These are phyloP conservation scores for Hyparrhenia diplandra DNA, from an alignment of 176 grass and related monocot genomes.

Conservation along the genomic window DNA sequence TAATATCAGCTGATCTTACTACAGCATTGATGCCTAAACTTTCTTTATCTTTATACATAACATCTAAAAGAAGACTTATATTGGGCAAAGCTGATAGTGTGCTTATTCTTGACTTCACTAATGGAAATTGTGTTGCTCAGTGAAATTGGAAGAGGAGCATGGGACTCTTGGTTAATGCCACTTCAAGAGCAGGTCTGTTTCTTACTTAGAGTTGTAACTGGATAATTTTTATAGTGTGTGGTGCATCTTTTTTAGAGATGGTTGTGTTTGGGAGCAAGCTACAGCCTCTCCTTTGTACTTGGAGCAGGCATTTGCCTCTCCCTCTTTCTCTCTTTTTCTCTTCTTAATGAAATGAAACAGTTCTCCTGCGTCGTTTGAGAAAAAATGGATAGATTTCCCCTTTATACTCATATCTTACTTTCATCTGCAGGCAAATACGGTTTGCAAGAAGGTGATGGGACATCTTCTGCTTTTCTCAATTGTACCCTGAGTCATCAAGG, in stretches of 20 bases:
- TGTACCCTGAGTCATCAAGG: constrained; percentile 25
- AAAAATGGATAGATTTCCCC: not conserved
- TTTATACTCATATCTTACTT: not conserved
- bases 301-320: not conserved
- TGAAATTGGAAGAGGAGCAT: constrained; percentile 74
- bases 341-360: not conserved
- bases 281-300: not conserved
- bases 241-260: not conserved
- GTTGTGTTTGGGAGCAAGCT: not conserved
- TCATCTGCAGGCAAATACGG: constrained; percentile 58
- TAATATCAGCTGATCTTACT: not conserved
- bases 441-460: constrained; percentile 84
- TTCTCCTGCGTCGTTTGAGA: not conserved
- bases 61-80: not conserved
- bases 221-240: not conserved
- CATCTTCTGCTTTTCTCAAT: constrained; percentile 27
- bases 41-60: not conserved
- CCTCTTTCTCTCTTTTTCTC: not conserved
- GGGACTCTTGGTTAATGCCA: constrained; percentile 87
- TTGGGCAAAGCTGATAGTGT: not conserved
- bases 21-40: not conserved
- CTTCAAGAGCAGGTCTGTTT: constrained; percentile 74
- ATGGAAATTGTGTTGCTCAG: constrained; percentile 37
- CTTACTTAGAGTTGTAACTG: not conserved
- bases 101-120: constrained; percentile 13